Percentiles rank a stretch among this genome's conserved stretches.
These are phyloP conservation scores for Yamadazyma pseudoaaseri DNA, from an alignment of 1,139 yeast species.

Conservation along the genomic window DNA sequence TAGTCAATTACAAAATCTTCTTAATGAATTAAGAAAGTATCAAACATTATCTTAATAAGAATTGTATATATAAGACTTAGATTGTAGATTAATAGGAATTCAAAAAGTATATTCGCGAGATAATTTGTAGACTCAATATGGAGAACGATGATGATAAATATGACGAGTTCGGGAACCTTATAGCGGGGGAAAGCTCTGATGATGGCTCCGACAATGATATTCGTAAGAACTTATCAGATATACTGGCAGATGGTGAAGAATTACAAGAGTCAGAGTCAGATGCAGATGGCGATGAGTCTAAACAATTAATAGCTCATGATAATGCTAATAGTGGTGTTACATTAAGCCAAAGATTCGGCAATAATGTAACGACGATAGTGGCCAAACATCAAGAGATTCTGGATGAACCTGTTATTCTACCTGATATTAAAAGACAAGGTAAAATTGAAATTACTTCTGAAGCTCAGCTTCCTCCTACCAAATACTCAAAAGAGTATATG, in stretches of 20 bases:
- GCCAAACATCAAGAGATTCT: slow-evolving; percentile 16
- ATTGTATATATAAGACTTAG: slow-evolving; percentile 2
- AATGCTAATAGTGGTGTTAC: slow-evolving; percentile 23
- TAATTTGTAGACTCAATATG: too few species aligned
- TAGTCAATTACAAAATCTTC: slow-evolving; percentile 79
- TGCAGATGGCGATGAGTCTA: slow-evolving; percentile 14
- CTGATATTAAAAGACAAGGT: slow-evolving; percentile 42
- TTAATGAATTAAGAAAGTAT: slow-evolving; percentile 79
- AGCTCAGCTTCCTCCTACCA: slow-evolving; percentile 50
- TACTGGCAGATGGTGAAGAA: slow-evolving; percentile 13
- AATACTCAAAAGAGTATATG: slow-evolving; percentile 66
- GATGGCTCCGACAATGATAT: slow-evolving; percentile 8
- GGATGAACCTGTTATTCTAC: slow-evolving; percentile 66
- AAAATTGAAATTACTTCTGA: slow-evolving; percentile 44
- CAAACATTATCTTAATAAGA: slow-evolving; percentile 38
- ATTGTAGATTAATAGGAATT: slow-evolving; percentile 1
- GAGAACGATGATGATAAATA: slow-evolving; percentile 24
- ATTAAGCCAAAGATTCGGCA: slow-evolving; percentile 15
- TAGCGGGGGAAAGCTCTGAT: slow-evolving; percentile 49
- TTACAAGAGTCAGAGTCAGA: slow-evolving; percentile 10
- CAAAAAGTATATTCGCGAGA: neutral
- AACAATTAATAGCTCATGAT: slow-evolving; percentile 32
- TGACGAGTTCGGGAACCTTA: slow-evolving; percentile 82
- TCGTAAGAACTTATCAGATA: slow-evolving; percentile 5
- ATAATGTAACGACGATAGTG: slow-evolving; percentile 54